Evolutionary conservation across 2,329 filamentous ascomycete genomes (phyloP), one percentile per base, ranked within the genome.

Genomic region (Colletotrichum acutatum): DNA sequence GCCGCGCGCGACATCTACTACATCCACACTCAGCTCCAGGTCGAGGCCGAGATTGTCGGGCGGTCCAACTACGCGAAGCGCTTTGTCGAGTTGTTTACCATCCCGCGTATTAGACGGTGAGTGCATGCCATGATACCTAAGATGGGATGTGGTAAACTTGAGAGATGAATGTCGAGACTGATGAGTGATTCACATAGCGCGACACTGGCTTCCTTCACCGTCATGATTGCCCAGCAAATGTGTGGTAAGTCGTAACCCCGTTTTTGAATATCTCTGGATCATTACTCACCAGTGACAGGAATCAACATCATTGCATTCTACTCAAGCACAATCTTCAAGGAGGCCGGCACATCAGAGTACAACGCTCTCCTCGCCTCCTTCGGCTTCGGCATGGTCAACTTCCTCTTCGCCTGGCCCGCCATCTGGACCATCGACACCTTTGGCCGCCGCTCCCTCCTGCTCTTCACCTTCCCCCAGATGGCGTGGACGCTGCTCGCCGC

Each of bases 381-480:
- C 76, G 89, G 89, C 0, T 91, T 90, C 73, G 90, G 90, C 7
- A 80, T 90, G 1, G 84, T 90, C 71, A 74, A 62, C 76, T 92
- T 92, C 80, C 63, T 92, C 37, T 92, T 92, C 74, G 90, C 91
- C 26, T 91, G 89, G 80, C 91, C 90, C 0, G 90, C 91, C 8
- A 83, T 92, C 74, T 91, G 87, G 84, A 92, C 90, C 2, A 92
- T 93, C 67, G 91, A 93, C 76, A 92, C 90, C 0, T 92, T 89
- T 75, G 91, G 91, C 7, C 89, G 91, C 42, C 87, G 91, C 26
- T 84, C 87, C 26, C 82, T 93, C 24, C 84, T 92, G 5, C 83
- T 93, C 9, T 90, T 91, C 77, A 93, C 91, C 5, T 92, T 93
- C 78, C 91, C 91, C 1, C 86, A 91, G 75, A 92, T 92, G 90